Base-by-base conservation (phyloP, 2,329 filamentous ascomycete genomes). In the Clarireedia monteithiana region DNA sequence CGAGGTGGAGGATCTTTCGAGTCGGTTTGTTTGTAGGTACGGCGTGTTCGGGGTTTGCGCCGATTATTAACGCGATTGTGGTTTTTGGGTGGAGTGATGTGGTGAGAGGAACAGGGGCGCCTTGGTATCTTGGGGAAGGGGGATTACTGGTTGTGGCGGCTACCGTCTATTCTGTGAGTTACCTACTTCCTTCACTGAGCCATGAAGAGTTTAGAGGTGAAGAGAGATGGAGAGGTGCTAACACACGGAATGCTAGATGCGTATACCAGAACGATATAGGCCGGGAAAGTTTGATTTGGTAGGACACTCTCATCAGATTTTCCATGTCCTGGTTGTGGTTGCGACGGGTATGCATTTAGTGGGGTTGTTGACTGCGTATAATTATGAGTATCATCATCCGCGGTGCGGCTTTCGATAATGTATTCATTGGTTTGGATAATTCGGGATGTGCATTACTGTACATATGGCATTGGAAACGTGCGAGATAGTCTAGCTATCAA, bases 281-380 rank as follows among this genome's bases (percentile, higher is more conserved):
- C 62, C 60, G 1, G 62, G 61, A 2, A 58, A 52, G 52, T 66
- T 64, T 48, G 62, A 66, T 55, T 51, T 66, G 17, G 53, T 54
- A 17, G 63, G 62, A 7, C 48, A 50, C 24, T 63, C 59, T 3
- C 63, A 66, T 50, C 59, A 63, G 45, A 59, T 66, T 7, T 66
- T 65, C n/a, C 63, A 66, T 54, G 26, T 63, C 3, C 24, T 63
- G 4, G 52, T 58, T 17, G 57, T 56, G 30, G 48, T 12, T 12
- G 53, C 53, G 6, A 39, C 60, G 48, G 65, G 57, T 1, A 39
- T 50, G 45, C 61, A 62, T 26, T 20, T 51, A 2, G 39, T 49
- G 34, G 53, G 48, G 1, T 53, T 54, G 27, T 51, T 34, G 27
- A 53, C 56, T 27, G 36, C 53, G 23, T 56, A 56, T 47, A 7